Evolutionary conservation across 179 eudicot species (phyloP).

Genomic region (Spinacia oleracea): DNA sequence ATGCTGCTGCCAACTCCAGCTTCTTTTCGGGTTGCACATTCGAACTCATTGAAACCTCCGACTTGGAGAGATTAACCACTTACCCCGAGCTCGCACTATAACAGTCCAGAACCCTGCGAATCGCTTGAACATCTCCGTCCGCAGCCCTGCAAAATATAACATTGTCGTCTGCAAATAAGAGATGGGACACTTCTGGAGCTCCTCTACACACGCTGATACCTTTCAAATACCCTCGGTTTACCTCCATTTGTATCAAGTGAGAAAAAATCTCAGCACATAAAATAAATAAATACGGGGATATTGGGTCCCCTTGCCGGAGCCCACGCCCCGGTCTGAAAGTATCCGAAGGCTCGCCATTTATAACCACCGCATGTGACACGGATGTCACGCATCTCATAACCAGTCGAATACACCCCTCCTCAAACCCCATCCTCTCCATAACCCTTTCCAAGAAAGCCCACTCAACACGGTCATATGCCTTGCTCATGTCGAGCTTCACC

Average conservation of each 20-base stretch:
- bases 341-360: neutral
- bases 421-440: neutral
- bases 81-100: no score
- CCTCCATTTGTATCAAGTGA: neutral
- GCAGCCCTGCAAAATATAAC: no score
- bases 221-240: no score
- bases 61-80: no score
- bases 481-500: neutral
- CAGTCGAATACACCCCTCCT: no score
- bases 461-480: neutral
- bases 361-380: neutral
- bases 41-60: no score
- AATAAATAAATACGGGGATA: neutral
- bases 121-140: no score
- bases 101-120: no score
- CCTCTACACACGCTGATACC: neutral
- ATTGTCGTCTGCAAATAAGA: neutral
- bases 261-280: neutral
- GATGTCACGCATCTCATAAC: neutral
- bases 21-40: no score
- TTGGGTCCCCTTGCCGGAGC: neutral
- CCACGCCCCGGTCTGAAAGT: neutral
- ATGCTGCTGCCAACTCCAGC: no score
- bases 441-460: neutral
- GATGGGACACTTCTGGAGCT: neutral